phyloP scores from a whole-genome alignment of 2,329 filamentous ascomycete genomes.

The Chaetomium strumarium region DNA sequence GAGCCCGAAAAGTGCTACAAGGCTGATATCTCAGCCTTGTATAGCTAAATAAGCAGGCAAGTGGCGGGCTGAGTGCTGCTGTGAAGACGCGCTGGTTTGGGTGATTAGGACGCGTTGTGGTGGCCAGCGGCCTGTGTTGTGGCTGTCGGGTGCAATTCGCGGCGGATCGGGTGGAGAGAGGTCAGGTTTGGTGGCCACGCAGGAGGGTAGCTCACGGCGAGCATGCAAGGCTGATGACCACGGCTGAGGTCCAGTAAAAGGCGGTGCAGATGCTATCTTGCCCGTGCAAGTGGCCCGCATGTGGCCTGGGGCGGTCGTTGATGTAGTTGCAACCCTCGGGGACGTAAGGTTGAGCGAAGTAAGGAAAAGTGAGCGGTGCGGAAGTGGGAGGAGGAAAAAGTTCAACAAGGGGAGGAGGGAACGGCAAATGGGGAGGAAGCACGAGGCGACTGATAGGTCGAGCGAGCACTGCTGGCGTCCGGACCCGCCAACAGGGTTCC shows the following conservation, averaged over 20 bases:
- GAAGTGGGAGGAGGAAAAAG: slow-evolving; percentile 27
- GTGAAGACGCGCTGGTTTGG: slow-evolving; percentile 12
- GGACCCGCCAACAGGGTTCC: slow-evolving; percentile 24
- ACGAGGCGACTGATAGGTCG: slow-evolving; percentile 16
- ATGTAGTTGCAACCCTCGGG: slow-evolving; percentile 1
- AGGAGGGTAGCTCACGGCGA: neutral
- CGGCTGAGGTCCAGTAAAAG: slow-evolving; percentile 6
- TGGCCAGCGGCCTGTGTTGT: slow-evolving; percentile 19
- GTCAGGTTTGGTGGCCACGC: slow-evolving; percentile 19
- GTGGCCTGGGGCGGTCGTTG: slow-evolving; percentile 1
- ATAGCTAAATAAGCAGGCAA: slow-evolving; percentile 2
- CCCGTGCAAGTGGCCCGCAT: slow-evolving; percentile 3
- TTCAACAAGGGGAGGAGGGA: slow-evolving; percentile 27
- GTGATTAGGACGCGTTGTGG: slow-evolving; percentile 25
- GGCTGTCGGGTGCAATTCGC: slow-evolving; percentile 20
- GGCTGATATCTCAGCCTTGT: slow-evolving; percentile 23
- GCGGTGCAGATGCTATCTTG: slow-evolving; percentile 4
- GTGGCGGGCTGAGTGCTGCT: neutral
- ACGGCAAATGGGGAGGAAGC: slow-evolving; percentile 27
- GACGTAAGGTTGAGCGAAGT: slow-evolving; percentile 9
- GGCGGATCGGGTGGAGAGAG: slow-evolving; percentile 21
- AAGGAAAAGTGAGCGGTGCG: slow-evolving; percentile 4
- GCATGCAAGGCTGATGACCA: slow-evolving; percentile 20
- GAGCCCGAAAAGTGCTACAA: slow-evolving; percentile 19
- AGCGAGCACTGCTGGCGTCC: slow-evolving; percentile 18